Percentiles rank a stretch among this genome's conserved stretches.
Conservation (phyloP, 371 early-diverging fungal species). For the Batkoa obscura region DNA sequence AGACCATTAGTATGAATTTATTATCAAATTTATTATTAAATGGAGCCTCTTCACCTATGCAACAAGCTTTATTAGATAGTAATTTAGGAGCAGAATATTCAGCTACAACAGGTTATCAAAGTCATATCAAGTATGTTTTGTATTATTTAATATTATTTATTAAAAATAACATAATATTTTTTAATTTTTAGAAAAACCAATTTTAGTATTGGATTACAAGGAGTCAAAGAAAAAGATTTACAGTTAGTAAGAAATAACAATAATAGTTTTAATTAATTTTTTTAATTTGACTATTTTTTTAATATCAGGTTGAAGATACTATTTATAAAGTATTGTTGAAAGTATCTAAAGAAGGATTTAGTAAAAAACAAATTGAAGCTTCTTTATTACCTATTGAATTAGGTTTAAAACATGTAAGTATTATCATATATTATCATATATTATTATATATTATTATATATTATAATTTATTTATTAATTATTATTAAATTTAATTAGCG, state of each 20-base stretch:
- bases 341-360: constrained; percentile 55
- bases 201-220: constrained; percentile 49
- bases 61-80: constrained; percentile 82
- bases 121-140: constrained; percentile 25
- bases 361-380: constrained; percentile 58
- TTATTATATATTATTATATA: not conserved
- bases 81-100: constrained; percentile 84
- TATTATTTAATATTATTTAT: not conserved
- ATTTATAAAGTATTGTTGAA: constrained; percentile 45
- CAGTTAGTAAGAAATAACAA: constrained; percentile 16
- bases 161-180: not conserved
- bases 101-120: constrained; percentile 73
- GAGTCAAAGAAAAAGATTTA: constrained; percentile 31
- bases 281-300: not conserved
- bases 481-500: constrained; percentile 23
- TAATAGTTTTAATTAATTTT: not conserved
- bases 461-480: not conserved
- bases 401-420: constrained; percentile 59
- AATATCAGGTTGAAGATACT: constrained; percentile 33
- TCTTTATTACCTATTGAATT: constrained; percentile 80
- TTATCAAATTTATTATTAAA: constrained; percentile 61
- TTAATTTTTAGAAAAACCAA: constrained; percentile 17
- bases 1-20: constrained; percentile 61
- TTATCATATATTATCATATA: not conserved
- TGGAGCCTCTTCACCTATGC: constrained; percentile 85